A percentile compares a stretch with the other conserved stretches of the same genome.
Conservation (phyloP, 2,329 filamentous ascomycete genomes). For the Didymella lethalis region DNA sequence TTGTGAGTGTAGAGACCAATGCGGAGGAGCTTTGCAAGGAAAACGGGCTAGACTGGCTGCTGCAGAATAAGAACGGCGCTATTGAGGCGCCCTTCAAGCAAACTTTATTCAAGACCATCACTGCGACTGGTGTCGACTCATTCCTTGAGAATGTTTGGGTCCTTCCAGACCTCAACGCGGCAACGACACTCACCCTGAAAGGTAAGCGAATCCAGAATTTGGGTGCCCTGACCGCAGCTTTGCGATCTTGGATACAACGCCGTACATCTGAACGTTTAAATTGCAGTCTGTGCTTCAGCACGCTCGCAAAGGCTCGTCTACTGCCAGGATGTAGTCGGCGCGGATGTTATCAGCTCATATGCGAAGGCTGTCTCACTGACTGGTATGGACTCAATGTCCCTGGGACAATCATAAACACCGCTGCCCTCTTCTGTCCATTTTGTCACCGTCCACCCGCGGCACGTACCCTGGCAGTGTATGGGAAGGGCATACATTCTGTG, state of each 20-base stretch:
- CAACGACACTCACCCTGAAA: conserved; percentile 39
- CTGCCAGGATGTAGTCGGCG: conserved; percentile 56
- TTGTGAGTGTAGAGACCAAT: conserved; percentile 51
- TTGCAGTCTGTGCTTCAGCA: conserved; percentile 59
- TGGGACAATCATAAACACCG: conserved; percentile 57
- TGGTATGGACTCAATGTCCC: conserved; percentile 60
- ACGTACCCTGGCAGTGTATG: conserved; percentile 47
- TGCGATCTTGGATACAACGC: conserved; percentile 51
- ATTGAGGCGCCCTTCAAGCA: conserved; percentile 53
- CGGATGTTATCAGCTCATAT: conserved; percentile 57
- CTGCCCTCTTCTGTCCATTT: conserved; percentile 61
- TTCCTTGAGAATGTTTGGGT: conserved; percentile 52
- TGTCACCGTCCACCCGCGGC: conserved; percentile 56
- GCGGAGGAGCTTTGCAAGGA: conserved; percentile 51
- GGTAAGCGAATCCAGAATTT: conserved; percentile 57
- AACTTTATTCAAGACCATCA: conserved; percentile 48
- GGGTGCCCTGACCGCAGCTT: conserved; percentile 43
- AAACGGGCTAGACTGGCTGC: conserved; percentile 56
- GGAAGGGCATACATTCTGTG: conserved; percentile 51
- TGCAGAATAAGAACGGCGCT: conserved; percentile 52
- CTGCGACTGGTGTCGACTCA: conserved; percentile 36
- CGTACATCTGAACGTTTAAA: conserved; percentile 51
- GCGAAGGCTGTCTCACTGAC: conserved; percentile 49
- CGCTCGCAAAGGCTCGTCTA: conserved; percentile 49
- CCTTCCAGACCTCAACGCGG: conserved; percentile 37